Evolutionary conservation across 2,329 filamentous ascomycete genomes (phyloP).

Genomic region (Fusarium equiseti): DNA sequence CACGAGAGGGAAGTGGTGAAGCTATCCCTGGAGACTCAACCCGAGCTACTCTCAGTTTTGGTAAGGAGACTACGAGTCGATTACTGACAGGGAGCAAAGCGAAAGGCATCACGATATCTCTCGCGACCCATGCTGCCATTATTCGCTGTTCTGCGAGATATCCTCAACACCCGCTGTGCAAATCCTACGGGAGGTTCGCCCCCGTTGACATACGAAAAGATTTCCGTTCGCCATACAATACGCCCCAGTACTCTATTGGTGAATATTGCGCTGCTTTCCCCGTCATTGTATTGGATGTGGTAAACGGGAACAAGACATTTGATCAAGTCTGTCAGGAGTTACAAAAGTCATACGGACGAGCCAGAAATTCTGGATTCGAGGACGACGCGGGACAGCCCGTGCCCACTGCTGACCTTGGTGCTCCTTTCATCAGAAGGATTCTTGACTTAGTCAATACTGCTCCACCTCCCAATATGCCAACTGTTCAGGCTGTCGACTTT

Average conservation of each 20-base stretch:
- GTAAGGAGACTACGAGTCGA: neutral
- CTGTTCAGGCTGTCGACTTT: conserved; percentile 49
- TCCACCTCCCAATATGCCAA: conserved; percentile 36
- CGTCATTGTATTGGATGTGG: conserved; percentile 15
- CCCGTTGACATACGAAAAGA: conserved; percentile 47
- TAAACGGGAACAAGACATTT: conserved; percentile 38
- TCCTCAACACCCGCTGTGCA: conserved; percentile 41
- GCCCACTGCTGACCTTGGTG: conserved; percentile 25
- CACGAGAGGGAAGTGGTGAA: neutral
- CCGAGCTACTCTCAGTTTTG: neutral
- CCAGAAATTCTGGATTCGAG: conserved; percentile 42
- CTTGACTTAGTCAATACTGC: conserved; percentile 29
- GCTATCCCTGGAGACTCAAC: neutral
- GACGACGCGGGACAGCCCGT: conserved; percentile 40
- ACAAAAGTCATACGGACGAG: conserved; percentile 46
- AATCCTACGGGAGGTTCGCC: conserved; percentile 50
- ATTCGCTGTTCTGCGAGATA: conserved; percentile 46
- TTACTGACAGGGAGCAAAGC: neutral
- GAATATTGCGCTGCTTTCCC: conserved; percentile 36
- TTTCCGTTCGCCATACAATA: conserved; percentile 46
- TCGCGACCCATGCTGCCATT: conserved; percentile 50
- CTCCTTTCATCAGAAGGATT: conserved; percentile 30
- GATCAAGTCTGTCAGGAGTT: conserved; percentile 40
- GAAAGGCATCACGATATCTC: conserved; percentile 43
- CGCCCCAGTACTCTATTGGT: conserved; percentile 42